Percentiles rank a stretch among this genome's conserved stretches.
phyloP scores from a whole-genome alignment of 106 monocot species.

The Agapanthus africanus region DNA sequence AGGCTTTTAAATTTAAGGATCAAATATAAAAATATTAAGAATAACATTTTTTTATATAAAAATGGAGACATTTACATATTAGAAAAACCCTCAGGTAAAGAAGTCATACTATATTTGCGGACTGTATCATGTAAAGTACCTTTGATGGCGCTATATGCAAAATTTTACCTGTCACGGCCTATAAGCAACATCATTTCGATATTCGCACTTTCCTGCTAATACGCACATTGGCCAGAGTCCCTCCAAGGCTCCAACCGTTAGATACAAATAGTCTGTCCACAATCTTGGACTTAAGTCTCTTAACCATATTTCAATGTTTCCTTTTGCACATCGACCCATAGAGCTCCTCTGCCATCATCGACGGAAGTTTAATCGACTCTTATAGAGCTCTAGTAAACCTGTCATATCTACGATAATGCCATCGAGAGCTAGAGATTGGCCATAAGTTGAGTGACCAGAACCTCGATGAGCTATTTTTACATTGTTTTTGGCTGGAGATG shows the following conservation, averaged over 20 bases:
- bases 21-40: no score
- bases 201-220: conserved; percentile 34
- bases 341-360: conserved; percentile 36
- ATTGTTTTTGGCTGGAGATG: conserved; percentile 4
- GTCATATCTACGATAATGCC: conserved; percentile 42
- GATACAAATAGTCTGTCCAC: conserved; percentile 60
- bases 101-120: no score
- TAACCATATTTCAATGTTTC: conserved; percentile 36
- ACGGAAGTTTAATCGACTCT: conserved; percentile 11
- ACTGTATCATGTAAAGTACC: no score
- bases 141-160: no score
- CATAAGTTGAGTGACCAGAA: conserved; percentile 35
- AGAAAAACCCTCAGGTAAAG: no score
- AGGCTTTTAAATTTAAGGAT: no score
- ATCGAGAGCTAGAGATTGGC: conserved; percentile 34
- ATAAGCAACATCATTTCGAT: no score
- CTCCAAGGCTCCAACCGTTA: conserved; percentile 54
- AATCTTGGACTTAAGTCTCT: conserved; percentile 34
- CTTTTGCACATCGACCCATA: conserved; percentile 41
- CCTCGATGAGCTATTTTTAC: conserved; percentile 28
- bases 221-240: conserved; percentile 42
- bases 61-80: conserved; percentile 41
- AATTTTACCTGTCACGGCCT: no score
- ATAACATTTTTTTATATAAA: no score
- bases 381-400: not conserved